phyloP scores from a whole-genome alignment of 1,139 yeast genomes.

The Candida sojae region DNA sequence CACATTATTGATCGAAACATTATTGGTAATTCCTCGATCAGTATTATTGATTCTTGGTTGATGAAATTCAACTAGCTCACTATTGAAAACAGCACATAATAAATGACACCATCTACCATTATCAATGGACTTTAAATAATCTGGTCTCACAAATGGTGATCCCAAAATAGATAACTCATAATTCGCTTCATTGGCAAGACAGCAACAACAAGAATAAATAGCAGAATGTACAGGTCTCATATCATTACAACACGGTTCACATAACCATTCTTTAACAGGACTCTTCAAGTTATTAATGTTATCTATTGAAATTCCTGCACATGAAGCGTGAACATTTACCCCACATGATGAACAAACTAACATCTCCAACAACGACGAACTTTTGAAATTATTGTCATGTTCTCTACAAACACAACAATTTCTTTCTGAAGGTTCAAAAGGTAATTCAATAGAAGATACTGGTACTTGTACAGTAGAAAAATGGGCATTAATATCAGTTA shows the following conservation, averaged over 20 bases:
- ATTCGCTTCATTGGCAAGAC: slow-evolving; percentile 56
- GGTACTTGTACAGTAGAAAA: slow-evolving; percentile 4
- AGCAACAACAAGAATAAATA: slow-evolving; percentile 65
- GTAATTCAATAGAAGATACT: slow-evolving; percentile 10
- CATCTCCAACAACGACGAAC: slow-evolving; percentile 27
- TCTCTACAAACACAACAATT: slow-evolving; percentile 63
- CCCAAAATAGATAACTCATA: slow-evolving; percentile 49
- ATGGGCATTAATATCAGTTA: slow-evolving; percentile 14
- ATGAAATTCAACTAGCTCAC: slow-evolving; percentile 17
- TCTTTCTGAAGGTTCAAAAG: slow-evolving; percentile 21
- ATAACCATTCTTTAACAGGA: slow-evolving; percentile 61
- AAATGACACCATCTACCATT: slow-evolving; percentile 81
- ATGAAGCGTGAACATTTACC: slow-evolving; percentile 65
- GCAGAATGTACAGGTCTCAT: slow-evolving; percentile 60
- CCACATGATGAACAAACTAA: slow-evolving; percentile 71
- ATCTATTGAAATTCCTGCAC: slow-evolving; percentile 57
- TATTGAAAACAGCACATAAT: slow-evolving; percentile 64
- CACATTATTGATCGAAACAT: slow-evolving; percentile 30
- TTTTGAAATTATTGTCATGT: slow-evolving; percentile 23
- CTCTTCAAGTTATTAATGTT: slow-evolving; percentile 17
- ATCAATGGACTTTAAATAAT: slow-evolving; percentile 73
- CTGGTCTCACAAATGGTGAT: slow-evolving; percentile 47
- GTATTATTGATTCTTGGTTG: slow-evolving; percentile 6
- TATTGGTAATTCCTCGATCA: slow-evolving; percentile 13
- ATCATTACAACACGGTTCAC: slow-evolving; percentile 81